Evolutionary conservation across 768 basidiomycete genomes (phyloP).

Genomic region (Boletus insuetus): DNA sequence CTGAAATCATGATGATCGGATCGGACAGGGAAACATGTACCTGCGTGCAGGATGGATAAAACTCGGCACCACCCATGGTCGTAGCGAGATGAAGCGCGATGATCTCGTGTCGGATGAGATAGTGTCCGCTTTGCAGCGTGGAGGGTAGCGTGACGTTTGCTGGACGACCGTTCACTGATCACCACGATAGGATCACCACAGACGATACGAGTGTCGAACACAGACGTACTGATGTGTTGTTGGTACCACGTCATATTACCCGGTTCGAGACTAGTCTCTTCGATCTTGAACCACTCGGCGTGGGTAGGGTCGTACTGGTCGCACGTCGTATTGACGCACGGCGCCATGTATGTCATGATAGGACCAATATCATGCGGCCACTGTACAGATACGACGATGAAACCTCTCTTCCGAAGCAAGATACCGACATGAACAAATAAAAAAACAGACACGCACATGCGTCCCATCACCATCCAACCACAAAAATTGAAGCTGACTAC

Average conservation of each 20-base stretch:
- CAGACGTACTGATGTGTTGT: slow-evolving; percentile 47
- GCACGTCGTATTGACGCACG: slow-evolving; percentile 56
- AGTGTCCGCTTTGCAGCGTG: slow-evolving; percentile 63
- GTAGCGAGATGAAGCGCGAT: slow-evolving; percentile 70
- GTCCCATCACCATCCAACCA: slow-evolving; percentile 50
- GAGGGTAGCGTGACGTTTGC: slow-evolving; percentile 45
- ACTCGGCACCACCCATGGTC: slow-evolving; percentile 65
- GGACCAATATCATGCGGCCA: slow-evolving; percentile 65
- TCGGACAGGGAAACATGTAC: slow-evolving; percentile 6
- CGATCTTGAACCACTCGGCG: slow-evolving; percentile 76
- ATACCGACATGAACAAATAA: not conserved
- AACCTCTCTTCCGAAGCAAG: not conserved
- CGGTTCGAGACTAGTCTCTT: slow-evolving; percentile 45
- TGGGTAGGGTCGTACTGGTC: slow-evolving; percentile 53
- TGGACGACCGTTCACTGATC: slow-evolving; percentile 39
- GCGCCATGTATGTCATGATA: slow-evolving; percentile 71
- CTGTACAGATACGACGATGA: slow-evolving; percentile 11
- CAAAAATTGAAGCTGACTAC: slow-evolving; percentile 50
- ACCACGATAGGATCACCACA: not conserved
- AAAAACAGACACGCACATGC: slow-evolving; percentile 25
- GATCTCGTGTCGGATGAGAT: slow-evolving; percentile 77
- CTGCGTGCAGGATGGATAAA: slow-evolving; percentile 72
- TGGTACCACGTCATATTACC: slow-evolving; percentile 49
- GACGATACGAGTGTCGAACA: not conserved
- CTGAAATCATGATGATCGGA: not conserved